These are phyloP conservation scores for Pestalotiopsis sp. DNA, from an alignment of 2,329 filamentous ascomycete species.

Conservation along the genomic window DNA sequence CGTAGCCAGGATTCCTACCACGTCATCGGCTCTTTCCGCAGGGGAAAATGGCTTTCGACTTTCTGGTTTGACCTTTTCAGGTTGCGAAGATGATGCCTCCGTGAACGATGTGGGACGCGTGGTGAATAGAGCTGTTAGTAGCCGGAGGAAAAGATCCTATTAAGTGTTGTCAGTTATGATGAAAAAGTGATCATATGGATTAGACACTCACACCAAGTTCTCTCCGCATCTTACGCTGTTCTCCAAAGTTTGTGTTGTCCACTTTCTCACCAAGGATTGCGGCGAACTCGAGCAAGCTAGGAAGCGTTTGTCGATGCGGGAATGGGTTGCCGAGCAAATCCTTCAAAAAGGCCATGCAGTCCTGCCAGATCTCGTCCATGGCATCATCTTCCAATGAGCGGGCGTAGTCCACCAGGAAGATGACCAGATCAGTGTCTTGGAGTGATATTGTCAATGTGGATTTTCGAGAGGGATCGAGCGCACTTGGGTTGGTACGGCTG, in stretches of 20 bases:
- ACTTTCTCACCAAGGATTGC: constrained; percentile 92
- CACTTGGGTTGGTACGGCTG: constrained; percentile 84
- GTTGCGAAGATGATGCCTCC: constrained; percentile 46
- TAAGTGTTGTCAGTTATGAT: neutral
- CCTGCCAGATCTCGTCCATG: constrained; percentile 97
- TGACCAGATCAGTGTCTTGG: constrained; percentile 79
- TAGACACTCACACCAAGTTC: constrained; percentile 74
- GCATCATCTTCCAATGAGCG: constrained; percentile 92
- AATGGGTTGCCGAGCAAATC: constrained; percentile 93
- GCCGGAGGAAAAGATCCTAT: constrained; percentile 83
- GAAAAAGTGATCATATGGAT: neutral
- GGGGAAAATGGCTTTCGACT: constrained; percentile 37
- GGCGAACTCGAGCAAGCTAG: constrained; percentile 84
- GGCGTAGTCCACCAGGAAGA: constrained; percentile 89
- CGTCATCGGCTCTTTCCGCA: constrained; percentile 66
- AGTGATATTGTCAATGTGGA: constrained; percentile 88
- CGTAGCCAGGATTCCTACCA: constrained; percentile 76
- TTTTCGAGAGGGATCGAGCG: constrained; percentile 76
- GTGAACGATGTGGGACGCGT: constrained; percentile 77
- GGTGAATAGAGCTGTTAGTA: constrained; percentile 93
- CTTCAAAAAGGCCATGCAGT: constrained; percentile 87
- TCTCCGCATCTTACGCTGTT: constrained; percentile 87
- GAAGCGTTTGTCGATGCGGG: constrained; percentile 88
- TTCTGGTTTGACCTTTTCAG: constrained; percentile 42
- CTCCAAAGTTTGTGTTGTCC: constrained; percentile 96